These are phyloP conservation scores for Ophiostoma australiae DNA, from an alignment of 2,329 filamentous ascomycete genomes.

Conservation along the genomic window DNA sequence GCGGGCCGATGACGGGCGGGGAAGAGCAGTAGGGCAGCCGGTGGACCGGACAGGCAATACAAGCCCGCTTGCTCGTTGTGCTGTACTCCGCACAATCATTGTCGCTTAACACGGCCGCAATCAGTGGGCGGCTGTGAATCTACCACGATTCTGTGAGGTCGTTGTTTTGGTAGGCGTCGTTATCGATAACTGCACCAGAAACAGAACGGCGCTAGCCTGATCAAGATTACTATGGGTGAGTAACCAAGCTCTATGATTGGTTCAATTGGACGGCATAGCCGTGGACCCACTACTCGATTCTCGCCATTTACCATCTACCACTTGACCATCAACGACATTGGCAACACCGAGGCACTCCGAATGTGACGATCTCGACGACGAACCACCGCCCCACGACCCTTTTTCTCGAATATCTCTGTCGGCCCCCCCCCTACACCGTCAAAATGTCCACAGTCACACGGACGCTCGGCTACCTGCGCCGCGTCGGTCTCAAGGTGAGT, in stretches of 20 bases:
- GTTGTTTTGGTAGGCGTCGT: not conserved
- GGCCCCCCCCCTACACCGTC: not conserved
- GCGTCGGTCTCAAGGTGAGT: constrained; percentile 77
- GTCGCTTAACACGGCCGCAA: not conserved
- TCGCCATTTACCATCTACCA: constrained; percentile 7
- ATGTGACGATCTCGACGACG: not conserved
- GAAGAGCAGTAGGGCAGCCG: not conserved
- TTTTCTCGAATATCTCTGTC: not conserved
- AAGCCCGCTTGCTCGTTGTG: not conserved
- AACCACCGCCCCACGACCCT: not conserved
- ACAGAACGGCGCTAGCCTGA: not conserved
- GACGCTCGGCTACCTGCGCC: constrained; percentile 81
- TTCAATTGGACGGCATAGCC: constrained; percentile 10
- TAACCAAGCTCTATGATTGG: constrained; percentile 27
- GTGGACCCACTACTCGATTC: constrained; percentile 17
- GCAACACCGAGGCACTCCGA: not conserved
- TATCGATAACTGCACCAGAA: not conserved
- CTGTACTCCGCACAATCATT: constrained; percentile 12
- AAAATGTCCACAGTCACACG: constrained; percentile 85
- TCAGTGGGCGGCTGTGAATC: not conserved
- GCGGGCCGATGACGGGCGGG: not conserved
- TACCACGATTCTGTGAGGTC: not conserved
- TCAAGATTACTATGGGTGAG: constrained; percentile 13
- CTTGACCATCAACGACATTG: not conserved
- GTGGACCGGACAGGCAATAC: not conserved